Evolutionary conservation across 257 asterid species (phyloP).

Genomic region (Solanum lignicaule): DNA sequence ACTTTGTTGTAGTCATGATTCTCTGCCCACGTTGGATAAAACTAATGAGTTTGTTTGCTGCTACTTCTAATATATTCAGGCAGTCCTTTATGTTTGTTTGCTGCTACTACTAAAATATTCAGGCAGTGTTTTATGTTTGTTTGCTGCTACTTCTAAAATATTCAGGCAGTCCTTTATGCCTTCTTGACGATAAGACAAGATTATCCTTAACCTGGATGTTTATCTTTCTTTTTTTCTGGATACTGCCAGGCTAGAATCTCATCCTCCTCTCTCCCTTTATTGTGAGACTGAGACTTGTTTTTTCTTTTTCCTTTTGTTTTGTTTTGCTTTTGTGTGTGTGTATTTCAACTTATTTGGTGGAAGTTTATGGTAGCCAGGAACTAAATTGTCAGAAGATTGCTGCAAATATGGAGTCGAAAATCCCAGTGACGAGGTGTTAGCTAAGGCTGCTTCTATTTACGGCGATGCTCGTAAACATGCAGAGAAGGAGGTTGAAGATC

Average conservation of each 20-base stretch:
- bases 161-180: not conserved
- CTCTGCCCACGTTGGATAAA: not conserved
- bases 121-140: not conserved
- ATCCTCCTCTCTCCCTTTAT: not conserved
- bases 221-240: not conserved
- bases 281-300: not conserved
- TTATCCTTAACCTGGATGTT: not conserved
- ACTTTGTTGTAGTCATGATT: not conserved
- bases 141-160: not conserved
- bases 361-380: slow-evolving; percentile 53
- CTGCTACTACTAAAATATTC: not conserved
- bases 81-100: not conserved
- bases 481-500: slow-evolving; percentile 95
- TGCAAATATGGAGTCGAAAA: slow-evolving; percentile 74
- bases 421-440: slow-evolving; percentile 63
- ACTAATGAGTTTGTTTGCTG: not conserved
- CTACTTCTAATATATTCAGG: too few species aligned
- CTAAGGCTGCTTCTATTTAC: slow-evolving; percentile 77
- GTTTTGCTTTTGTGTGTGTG: not conserved
- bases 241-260: not conserved
- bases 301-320: not conserved
- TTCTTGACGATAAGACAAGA: not conserved
- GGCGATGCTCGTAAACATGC: slow-evolving; percentile 91
- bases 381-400: slow-evolving; percentile 92
- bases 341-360: not conserved